A percentile compares a stretch with the other conserved stretches of the same genome.
Evolutionary conservation across 1,139 yeast species (phyloP).

Genomic region (Debaryomycetaceae sp.): DNA sequence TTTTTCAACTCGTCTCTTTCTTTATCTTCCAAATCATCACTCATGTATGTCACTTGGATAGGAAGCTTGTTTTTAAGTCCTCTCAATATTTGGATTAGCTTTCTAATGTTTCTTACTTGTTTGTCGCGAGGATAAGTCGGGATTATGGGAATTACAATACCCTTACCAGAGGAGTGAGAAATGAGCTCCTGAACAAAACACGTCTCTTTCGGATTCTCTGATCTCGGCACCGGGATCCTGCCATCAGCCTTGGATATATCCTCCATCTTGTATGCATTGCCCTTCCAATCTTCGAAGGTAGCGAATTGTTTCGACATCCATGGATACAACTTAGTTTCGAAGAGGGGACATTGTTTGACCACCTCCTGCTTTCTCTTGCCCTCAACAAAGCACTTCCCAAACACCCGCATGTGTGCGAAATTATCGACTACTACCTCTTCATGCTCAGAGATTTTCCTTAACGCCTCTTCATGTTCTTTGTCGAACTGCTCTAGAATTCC

Average conservation of each 20-base stretch:
- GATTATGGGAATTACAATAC: slow-evolving; percentile 33
- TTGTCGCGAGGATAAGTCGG: slow-evolving; percentile 12
- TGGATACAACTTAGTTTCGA: slow-evolving; percentile 16
- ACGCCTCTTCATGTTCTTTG: slow-evolving; percentile 8
- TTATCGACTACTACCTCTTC: slow-evolving; percentile 21
- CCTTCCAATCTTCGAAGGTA: slow-evolving; percentile 16
- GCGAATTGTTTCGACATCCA: slow-evolving; percentile 18
- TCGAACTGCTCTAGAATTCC: slow-evolving; percentile 12
- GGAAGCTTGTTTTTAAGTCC: slow-evolving; percentile 27
- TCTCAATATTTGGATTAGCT: slow-evolving; percentile 26
- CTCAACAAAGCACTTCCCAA: slow-evolving; percentile 26
- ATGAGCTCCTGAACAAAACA: slow-evolving; percentile 15
- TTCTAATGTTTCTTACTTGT: slow-evolving; percentile 17
- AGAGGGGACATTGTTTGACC: slow-evolving; percentile 9
- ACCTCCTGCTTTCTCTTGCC: slow-evolving; percentile 1
- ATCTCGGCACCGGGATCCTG: background rate
- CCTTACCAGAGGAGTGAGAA: slow-evolving; percentile 22
- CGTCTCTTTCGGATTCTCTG: background rate
- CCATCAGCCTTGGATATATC: slow-evolving; percentile 11
- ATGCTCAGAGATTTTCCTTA: slow-evolving; percentile 12
- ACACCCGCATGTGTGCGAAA: slow-evolving; percentile 25
- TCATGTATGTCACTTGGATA: slow-evolving; percentile 22
- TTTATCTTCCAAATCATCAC: slow-evolving; percentile 10
- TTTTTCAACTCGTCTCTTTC: slow-evolving; percentile 17
- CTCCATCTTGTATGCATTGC: slow-evolving; percentile 6